Evolutionary conservation across 1,284 basidiomycete genomes (phyloP).

Genomic region (Apiotrichum gracile): DNA sequence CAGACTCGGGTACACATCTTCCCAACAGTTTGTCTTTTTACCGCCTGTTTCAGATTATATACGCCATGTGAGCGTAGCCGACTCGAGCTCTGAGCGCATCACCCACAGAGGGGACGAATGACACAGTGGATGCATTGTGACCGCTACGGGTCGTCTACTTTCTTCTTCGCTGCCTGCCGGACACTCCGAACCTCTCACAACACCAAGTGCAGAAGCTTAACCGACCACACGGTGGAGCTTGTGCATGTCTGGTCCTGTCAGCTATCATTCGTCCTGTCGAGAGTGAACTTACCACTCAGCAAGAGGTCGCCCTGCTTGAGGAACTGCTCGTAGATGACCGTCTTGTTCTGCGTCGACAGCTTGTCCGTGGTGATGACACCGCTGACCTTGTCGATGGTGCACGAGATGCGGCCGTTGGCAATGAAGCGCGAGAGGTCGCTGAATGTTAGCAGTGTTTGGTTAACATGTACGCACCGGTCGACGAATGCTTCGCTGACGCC

Average conservation of each 20-base stretch:
- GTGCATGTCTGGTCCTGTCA: slow-evolving; percentile 38
- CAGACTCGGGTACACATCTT: no score
- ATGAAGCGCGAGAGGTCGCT: slow-evolving; percentile 93
- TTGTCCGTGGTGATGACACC: slow-evolving; percentile 93
- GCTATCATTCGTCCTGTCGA: neutral
- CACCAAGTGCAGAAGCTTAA: slow-evolving; percentile 10
- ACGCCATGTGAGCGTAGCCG: no score
- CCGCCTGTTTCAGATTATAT: no score
- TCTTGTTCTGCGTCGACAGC: slow-evolving; percentile 67
- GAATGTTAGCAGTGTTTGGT: slow-evolving; percentile 1
- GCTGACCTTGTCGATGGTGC: slow-evolving; percentile 89
- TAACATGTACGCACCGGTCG: slow-evolving; percentile 58
- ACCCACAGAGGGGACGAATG: no score
- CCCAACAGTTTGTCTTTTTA: no score
- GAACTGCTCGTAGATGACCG: slow-evolving; percentile 83
- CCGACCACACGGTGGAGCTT: slow-evolving; percentile 47
- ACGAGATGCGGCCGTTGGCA: slow-evolving; percentile 78
- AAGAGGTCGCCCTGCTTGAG: slow-evolving; percentile 83
- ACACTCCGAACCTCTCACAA: no score
- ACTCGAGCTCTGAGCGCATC: no score
- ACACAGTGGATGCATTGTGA: no score
- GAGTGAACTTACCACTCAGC: slow-evolving; percentile 55
- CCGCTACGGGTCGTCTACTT: no score
- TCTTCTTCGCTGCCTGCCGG: no score
- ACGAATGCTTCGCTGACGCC: slow-evolving; percentile 85